A percentile compares a stretch with the other conserved stretches of the same genome.
phyloP scores from a whole-genome alignment of 768 basidiomycete genomes.

The Imleria badia region DNA sequence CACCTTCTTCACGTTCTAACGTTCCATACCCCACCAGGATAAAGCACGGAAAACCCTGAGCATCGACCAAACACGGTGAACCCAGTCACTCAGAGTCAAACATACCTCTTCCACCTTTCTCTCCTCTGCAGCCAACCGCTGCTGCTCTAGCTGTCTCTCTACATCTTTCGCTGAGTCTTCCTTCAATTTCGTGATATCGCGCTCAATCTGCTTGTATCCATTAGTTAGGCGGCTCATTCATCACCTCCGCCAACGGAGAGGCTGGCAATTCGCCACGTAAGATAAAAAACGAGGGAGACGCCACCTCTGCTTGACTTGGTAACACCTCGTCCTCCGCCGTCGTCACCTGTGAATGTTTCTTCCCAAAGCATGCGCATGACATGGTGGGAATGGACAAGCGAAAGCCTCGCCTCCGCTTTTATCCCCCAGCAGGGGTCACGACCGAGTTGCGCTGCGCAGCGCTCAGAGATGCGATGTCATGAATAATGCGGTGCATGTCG shows the following conservation, averaged over 20 bases:
- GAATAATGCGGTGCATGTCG: not conserved
- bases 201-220: conserved; percentile 16
- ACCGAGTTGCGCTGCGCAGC: not conserved
- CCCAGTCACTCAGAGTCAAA: not conserved
- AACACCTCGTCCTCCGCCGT: not conserved
- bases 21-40: not conserved
- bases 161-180: conserved; percentile 24
- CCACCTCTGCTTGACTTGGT: conserved; percentile 17
- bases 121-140: conserved; percentile 9
- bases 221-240: not conserved
- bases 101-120: conserved; percentile 11
- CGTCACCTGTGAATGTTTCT: not conserved
- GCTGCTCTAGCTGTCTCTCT: conserved; percentile 19
- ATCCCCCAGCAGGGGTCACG: not conserved
- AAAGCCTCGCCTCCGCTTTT: not conserved
- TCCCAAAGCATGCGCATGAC: not conserved
- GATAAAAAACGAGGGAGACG: not conserved
- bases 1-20: conserved; percentile 1
- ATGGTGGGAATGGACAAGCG: not conserved
- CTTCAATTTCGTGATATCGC: conserved; percentile 21
- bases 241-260: not conserved
- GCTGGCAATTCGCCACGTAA: not conserved
- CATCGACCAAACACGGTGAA: not conserved
- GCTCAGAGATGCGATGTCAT: not conserved
- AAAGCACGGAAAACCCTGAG: not conserved